Conservation (phyloP, 352 stramenopile species). For the Pythium oligandrum region DNA sequence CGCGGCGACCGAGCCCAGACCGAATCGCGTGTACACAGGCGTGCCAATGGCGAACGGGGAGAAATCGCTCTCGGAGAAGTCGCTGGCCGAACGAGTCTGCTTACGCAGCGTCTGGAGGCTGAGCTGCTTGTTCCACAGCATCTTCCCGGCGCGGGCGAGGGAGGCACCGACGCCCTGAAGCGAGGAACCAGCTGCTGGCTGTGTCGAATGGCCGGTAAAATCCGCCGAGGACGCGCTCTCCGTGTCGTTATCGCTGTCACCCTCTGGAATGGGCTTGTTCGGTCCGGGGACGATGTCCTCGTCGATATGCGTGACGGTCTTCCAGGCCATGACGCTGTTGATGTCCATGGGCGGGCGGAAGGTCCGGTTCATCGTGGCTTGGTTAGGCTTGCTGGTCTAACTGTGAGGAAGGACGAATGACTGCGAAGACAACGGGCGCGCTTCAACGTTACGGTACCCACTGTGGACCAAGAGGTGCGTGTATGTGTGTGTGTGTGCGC, state of each 20-base stretch:
- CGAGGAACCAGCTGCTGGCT: neutral
- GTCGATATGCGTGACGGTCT: constrained; percentile 1
- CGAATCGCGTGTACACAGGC: constrained; percentile 57
- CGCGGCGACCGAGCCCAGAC: constrained; percentile 52
- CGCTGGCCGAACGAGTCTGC: constrained; percentile 33
- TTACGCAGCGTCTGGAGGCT: constrained; percentile 23
- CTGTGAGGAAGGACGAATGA: too few species aligned
- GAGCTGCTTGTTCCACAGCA: constrained; percentile 38
- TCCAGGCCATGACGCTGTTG: constrained; percentile 19
- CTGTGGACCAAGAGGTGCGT: too few species aligned
- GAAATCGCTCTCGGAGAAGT: constrained; percentile 40
- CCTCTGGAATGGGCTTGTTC: constrained; percentile 6
- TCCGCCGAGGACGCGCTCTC: constrained; percentile 13
- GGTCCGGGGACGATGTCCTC: too few species aligned
- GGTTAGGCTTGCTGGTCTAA: too few species aligned
- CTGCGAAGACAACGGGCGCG: too few species aligned
- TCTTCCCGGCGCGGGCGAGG: constrained; percentile 49
- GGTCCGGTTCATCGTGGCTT: constrained; percentile 6
- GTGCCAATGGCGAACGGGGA: constrained; percentile 29
- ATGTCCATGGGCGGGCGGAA: constrained; percentile 22
- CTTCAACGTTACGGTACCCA: too few species aligned
- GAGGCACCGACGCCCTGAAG: constrained; percentile 44
- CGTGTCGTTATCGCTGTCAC: constrained; percentile 54
- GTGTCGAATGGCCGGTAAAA: neutral
- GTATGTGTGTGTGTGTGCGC: too few species aligned